A percentile compares a stretch with the other conserved stretches of the same genome.
Evolutionary conservation across 345 rosid genomes (phyloP).

Genomic region (Moringa oleifera): DNA sequence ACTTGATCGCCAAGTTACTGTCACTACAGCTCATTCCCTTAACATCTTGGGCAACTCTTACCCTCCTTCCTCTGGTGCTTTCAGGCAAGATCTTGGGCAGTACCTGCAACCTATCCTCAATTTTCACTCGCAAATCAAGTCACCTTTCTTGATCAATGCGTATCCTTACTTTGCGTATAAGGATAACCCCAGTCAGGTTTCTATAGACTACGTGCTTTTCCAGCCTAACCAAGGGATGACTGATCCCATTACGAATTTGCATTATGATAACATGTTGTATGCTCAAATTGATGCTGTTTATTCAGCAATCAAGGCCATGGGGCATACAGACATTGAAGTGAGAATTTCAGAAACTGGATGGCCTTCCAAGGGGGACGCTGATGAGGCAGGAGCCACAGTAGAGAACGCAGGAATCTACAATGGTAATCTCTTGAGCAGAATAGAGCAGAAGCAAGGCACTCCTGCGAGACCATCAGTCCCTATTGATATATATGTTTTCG

Average conservation of each 20-base stretch:
- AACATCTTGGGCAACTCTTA: constrained; percentile 46
- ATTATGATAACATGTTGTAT: constrained; percentile 87
- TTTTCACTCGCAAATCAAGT: constrained; percentile 56
- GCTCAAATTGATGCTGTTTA: constrained; percentile 94
- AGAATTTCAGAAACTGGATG: constrained; percentile 93
- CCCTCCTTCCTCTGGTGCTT: constrained; percentile 76
- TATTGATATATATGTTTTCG: constrained; percentile 64
- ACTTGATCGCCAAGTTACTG: constrained; percentile 55
- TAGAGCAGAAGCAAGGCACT: constrained; percentile 55
- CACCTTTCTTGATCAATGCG: constrained; percentile 82
- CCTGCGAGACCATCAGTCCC: constrained; percentile 79
- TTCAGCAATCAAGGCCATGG: constrained; percentile 69
- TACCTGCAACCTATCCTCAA: constrained; percentile 51
- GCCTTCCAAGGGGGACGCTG: constrained; percentile 83
- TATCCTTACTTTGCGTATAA: constrained; percentile 89
- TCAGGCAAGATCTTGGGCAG: constrained; percentile 44
- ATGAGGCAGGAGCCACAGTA: constrained; percentile 69
- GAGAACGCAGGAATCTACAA: constrained; percentile 77
- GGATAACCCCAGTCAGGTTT: constrained; percentile 42
- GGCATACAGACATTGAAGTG: constrained; percentile 57
- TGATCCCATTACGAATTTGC: constrained; percentile 57
- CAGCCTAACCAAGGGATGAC: constrained; percentile 62
- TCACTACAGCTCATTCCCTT: constrained; percentile 69
- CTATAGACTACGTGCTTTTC: constrained; percentile 70
- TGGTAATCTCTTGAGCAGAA: constrained; percentile 49